phyloP scores from a whole-genome alignment of 495 filamentous ascomycete species.

The Penicillium taxi region DNA sequence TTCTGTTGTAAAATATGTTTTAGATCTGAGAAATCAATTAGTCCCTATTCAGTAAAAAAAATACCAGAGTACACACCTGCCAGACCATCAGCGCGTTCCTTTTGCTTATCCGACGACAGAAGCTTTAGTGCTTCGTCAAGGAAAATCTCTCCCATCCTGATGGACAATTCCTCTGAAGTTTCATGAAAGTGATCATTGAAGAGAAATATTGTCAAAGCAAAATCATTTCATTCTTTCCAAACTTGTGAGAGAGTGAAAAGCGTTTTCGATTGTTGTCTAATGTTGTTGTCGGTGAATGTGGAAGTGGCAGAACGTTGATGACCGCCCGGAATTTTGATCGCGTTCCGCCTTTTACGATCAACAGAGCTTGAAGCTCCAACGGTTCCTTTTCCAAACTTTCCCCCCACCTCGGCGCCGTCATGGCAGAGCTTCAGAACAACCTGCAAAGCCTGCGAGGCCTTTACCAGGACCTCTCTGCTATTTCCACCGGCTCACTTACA shows the following conservation, averaged over 20 bases:
- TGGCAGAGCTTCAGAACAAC: slow-evolving; percentile 51
- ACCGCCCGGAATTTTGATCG: slow-evolving; percentile 36
- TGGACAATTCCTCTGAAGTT: too few species aligned
- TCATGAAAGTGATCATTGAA: too few species aligned
- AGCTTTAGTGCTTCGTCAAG: slow-evolving; percentile 32
- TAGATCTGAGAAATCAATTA: slow-evolving; percentile 37
- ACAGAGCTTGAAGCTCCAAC: slow-evolving; percentile 22
- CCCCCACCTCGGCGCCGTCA: slow-evolving; percentile 16
- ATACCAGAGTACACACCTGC: slow-evolving; percentile 31
- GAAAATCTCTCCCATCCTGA: slow-evolving; percentile 30
- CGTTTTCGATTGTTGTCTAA: too few species aligned
- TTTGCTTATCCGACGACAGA: slow-evolving; percentile 46
- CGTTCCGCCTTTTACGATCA: slow-evolving; percentile 36
- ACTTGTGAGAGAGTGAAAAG: too few species aligned
- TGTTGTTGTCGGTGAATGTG: slow-evolving; percentile 8
- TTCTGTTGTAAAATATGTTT: slow-evolving; percentile 57
- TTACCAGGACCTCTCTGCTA: slow-evolving; percentile 65
- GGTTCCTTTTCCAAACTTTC: slow-evolving; percentile 14
- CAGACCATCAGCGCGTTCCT: slow-evolving; percentile 45
- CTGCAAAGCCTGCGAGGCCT: slow-evolving; percentile 66
- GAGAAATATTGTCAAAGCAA: too few species aligned
- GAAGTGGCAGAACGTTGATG: slow-evolving; percentile 15
- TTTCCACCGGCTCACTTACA: slow-evolving; percentile 52
- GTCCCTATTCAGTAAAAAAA: background rate
- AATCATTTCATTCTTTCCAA: too few species aligned